Conservation (phyloP, 805 yeast species). For the Pichia paraexigua region DNA sequence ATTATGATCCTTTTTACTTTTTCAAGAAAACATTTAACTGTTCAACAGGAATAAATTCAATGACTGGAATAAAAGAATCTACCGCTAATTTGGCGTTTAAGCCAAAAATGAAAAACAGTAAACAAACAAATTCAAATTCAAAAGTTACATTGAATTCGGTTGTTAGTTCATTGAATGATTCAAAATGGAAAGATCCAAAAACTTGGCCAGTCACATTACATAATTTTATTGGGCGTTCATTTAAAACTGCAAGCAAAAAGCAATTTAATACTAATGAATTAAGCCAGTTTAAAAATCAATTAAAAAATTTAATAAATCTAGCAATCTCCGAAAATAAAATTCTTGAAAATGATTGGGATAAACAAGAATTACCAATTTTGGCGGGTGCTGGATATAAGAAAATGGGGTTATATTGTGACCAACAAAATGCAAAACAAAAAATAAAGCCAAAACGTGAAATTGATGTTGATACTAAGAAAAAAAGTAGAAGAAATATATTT, state of each 20-base stretch:
- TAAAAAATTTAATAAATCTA: slow-evolving; percentile 39
- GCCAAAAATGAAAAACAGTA: background rate
- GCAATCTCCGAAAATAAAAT: slow-evolving; percentile 40
- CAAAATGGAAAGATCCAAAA: slow-evolving; percentile 22
- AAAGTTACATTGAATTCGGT: slow-evolving; percentile 19
- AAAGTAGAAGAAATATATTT: slow-evolving; percentile 12
- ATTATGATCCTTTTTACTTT: background rate
- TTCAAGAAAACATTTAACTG: no score
- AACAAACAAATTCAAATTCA: slow-evolving; percentile 12
- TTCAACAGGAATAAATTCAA: background rate
- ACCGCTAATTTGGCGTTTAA: background rate
- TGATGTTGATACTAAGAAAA: background rate
- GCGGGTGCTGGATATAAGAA: slow-evolving; percentile 6
- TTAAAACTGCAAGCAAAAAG: slow-evolving; percentile 32
- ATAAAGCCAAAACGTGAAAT: background rate
- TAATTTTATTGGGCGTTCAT: slow-evolving; percentile 41
- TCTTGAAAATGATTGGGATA: slow-evolving; percentile 46
- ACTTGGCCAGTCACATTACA: slow-evolving; percentile 52
- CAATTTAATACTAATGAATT: slow-evolving; percentile 21
- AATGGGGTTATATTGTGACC: slow-evolving; percentile 18
- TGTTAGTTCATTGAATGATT: slow-evolving; percentile 4
- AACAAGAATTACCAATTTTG: slow-evolving; percentile 41
- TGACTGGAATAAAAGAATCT: background rate
- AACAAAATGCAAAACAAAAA: background rate
- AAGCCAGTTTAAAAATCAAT: slow-evolving; percentile 38